Evolutionary conservation across 331 rosid species (phyloP), one percentile per base, ranked within the genome.

Genomic region (Erythrophleum ivorense): DNA sequence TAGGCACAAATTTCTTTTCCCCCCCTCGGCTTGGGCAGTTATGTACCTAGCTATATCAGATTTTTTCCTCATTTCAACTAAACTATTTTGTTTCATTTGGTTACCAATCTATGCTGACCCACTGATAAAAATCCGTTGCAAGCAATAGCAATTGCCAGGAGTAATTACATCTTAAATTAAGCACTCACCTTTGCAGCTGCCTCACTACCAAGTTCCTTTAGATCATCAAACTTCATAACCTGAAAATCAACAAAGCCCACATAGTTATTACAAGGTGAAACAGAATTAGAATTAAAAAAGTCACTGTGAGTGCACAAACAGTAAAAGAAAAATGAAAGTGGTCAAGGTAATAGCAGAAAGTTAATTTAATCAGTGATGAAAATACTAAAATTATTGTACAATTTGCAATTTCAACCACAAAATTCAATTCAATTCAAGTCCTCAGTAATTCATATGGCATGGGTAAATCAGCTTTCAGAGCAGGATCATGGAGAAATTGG

Each of bases 161-260:
- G 31, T 48, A 71, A 40, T 65, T 33, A 57, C n/a, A 82, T 74
- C 73, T 33, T 21, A 80, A 67, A 73, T n/a, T 46, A 77, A 43
- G 70, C 36, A 38, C 75, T 78, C 85, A 95, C 99, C 99, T 95
- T 95, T n/a, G 90, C 98, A 84, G 99, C 97, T 21, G 89, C 2
- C 89, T 96, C 99, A n/a, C 38, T 88, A 9, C 98, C 99, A 34
- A 78, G 98, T 78, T 96, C 99, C 89, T 96, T 96, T 80, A 96
- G 94, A 86, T 96, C 98, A 0, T 96, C 98, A 83, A 94, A 96
- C 85, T 96, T 96, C 98, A 96, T 94, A 24, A 94, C 98, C 99
- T 96, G 83, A 52, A 85, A 83, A 87, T 41, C 74, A 33, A 55
- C 41, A 65, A 81, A 43, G 49, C 33, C 38, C 60, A 69, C 13